Evolutionary conservation across 768 basidiomycete genomes (phyloP).

Genomic region (Boletus reticuloceps): DNA sequence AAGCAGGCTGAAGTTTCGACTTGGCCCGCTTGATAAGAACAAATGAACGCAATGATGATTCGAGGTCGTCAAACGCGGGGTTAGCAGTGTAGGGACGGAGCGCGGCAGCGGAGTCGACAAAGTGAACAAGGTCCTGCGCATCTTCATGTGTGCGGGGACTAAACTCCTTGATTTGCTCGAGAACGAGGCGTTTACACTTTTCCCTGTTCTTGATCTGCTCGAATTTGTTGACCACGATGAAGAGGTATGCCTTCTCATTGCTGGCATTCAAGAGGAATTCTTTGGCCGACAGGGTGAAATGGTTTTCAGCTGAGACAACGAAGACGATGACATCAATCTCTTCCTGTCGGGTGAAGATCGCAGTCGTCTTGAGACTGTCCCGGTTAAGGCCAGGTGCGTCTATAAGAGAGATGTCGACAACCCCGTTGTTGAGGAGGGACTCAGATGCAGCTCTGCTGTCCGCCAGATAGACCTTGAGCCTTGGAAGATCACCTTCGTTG

Average conservation of each 20-base stretch:
- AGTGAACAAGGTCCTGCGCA: slow-evolving; percentile 92
- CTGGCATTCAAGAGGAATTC: slow-evolving; percentile 92
- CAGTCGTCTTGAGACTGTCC: slow-evolving; percentile 92
- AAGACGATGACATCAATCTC: slow-evolving; percentile 99
- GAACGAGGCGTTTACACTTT: slow-evolving; percentile 80
- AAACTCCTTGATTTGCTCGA: slow-evolving; percentile 92
- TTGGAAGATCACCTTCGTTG: slow-evolving; percentile 51
- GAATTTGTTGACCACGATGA: slow-evolving; percentile 98
- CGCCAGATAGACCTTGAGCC: slow-evolving; percentile 86
- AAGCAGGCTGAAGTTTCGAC: slow-evolving; percentile 91
- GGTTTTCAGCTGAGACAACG: slow-evolving; percentile 96
- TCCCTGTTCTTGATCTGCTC: slow-evolving; percentile 95
- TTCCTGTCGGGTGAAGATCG: slow-evolving; percentile 91
- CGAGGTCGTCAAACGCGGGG: slow-evolving; percentile 81
- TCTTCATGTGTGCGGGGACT: slow-evolving; percentile 92
- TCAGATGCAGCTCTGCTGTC: slow-evolving; percentile 76
- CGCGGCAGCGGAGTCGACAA: slow-evolving; percentile 87
- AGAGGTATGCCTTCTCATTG: slow-evolving; percentile 96
- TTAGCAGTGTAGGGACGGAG: slow-evolving; percentile 64
- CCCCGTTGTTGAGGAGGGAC: slow-evolving; percentile 90
- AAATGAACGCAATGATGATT: slow-evolving; percentile 87
- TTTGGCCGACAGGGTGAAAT: slow-evolving; percentile 93
- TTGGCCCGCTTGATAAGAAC: slow-evolving; percentile 95
- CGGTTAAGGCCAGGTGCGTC: slow-evolving; percentile 98
- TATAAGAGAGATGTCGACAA: slow-evolving; percentile 97